Conservation (phyloP, 441 rosid species). For the Cnidoscolus chayamansa region DNA sequence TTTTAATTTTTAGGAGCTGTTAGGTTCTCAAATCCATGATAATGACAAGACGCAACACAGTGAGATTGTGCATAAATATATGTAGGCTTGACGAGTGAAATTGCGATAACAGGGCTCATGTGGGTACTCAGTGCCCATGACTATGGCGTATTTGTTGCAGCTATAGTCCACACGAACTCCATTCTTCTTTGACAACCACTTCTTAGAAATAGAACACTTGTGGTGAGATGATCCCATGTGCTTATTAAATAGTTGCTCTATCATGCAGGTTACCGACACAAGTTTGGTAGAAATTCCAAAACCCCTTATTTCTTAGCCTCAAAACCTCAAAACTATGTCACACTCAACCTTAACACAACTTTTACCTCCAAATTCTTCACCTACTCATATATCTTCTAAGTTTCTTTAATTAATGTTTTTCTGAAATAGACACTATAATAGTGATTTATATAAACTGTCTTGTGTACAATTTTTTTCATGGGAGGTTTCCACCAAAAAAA, state of each 20-base stretch:
- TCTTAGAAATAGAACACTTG: too few relatives aligned
- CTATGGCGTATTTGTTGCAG: not conserved
- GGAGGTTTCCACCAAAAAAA: too few relatives aligned
- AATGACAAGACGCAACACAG: not conserved
- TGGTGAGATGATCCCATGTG: not conserved
- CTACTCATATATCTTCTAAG: too few relatives aligned
- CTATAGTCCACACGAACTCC: not conserved
- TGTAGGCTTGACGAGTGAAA: not conserved
- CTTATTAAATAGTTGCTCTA: not conserved
- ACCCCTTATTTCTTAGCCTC: not conserved
- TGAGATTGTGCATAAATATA: not conserved
- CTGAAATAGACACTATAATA: too few relatives aligned
- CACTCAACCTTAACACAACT: not conserved
- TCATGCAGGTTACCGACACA: slow-evolving; percentile 5
- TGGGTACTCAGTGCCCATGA: not conserved
- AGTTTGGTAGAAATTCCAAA: not conserved
- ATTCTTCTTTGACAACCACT: not conserved
- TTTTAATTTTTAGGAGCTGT: too few relatives aligned
- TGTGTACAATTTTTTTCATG: too few relatives aligned
- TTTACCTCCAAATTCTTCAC: too few relatives aligned
- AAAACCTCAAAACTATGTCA: not conserved
- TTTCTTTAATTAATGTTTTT: too few relatives aligned
- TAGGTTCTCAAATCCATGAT: too few relatives aligned
- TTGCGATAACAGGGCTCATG: not conserved
- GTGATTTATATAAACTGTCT: too few relatives aligned